These are phyloP conservation scores for Geoglossum cookeanum DNA, from an alignment of 2,329 filamentous ascomycete genomes.

Conservation along the genomic window DNA sequence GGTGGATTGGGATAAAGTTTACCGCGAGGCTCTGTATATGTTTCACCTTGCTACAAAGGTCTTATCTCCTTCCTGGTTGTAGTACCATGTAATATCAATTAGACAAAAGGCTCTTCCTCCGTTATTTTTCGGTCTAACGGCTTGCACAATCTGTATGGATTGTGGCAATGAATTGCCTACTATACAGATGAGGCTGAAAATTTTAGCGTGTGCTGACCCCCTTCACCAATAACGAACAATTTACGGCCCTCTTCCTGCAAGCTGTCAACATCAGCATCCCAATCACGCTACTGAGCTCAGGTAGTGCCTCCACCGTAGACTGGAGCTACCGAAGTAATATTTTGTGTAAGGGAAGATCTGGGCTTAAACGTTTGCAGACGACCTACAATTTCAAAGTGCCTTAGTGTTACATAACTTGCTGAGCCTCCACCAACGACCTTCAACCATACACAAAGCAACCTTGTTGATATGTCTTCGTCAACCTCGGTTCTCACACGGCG, in stretches of 20 bases:
- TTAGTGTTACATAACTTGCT: neutral
- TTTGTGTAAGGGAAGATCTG: neutral
- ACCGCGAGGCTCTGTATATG: neutral
- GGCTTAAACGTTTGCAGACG: neutral
- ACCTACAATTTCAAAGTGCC: neutral
- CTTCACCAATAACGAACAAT: neutral
- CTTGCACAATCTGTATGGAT: too few species aligned
- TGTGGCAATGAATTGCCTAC: neutral
- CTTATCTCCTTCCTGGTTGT: neutral
- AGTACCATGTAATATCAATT: neutral
- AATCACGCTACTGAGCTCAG: neutral
- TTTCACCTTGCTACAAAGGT: neutral
- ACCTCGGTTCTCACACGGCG: conserved; percentile 41
- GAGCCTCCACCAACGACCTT: neutral
- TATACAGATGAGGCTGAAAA: neutral
- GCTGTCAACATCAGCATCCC: neutral
- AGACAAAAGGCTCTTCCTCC: neutral
- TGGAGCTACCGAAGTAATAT: neutral
- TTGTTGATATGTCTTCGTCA: conserved; percentile 16
- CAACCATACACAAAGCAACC: neutral
- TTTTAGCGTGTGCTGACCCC: neutral
- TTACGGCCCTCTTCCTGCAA: neutral
- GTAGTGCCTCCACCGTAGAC: neutral
- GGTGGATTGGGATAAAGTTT: neutral
- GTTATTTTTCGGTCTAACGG: neutral